These are phyloP conservation scores for Microascus cirrosus DNA, from an alignment of 2,329 filamentous ascomycete genomes.

Conservation along the genomic window DNA sequence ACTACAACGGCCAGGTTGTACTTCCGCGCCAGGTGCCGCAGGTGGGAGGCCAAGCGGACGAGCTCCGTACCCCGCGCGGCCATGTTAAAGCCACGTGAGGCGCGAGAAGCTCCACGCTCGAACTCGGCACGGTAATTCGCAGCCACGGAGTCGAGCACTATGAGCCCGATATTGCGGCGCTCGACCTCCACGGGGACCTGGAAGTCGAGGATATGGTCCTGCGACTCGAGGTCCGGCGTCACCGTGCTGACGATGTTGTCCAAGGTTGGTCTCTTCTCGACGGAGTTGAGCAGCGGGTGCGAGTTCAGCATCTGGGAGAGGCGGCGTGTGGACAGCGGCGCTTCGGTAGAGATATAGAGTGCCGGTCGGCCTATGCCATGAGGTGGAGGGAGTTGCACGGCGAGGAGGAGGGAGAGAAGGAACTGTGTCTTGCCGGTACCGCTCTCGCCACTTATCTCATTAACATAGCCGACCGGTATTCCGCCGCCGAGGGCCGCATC, in stretches of 20 bases:
- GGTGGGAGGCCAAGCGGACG: constrained; percentile 60
- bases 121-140: constrained; percentile 94
- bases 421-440: constrained; percentile 94
- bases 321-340: constrained; percentile 69
- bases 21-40: constrained; percentile 64
- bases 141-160: constrained; percentile 85
- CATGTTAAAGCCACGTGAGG: constrained; percentile 43
- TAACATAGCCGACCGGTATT: constrained; percentile 68
- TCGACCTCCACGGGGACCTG: constrained; percentile 80
- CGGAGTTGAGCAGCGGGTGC: constrained; percentile 46
- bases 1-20: constrained; percentile 78
- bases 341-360: constrained; percentile 91
- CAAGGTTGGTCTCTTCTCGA: constrained; percentile 44
- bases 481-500: constrained; percentile 66
- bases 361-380: constrained; percentile 61
- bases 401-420: constrained; percentile 71
- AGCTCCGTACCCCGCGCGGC: constrained; percentile 69
- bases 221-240: constrained; percentile 81
- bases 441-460: constrained; percentile 86
- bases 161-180: constrained; percentile 64
- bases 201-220: constrained; percentile 89
- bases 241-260: constrained; percentile 69
- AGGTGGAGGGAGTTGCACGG: constrained; percentile 69
- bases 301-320: constrained; percentile 65
- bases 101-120: constrained; percentile 40